Evolutionary conservation across 2,329 filamentous ascomycete species (phyloP).

Genomic region (Cadophora luteo-olivacea): DNA sequence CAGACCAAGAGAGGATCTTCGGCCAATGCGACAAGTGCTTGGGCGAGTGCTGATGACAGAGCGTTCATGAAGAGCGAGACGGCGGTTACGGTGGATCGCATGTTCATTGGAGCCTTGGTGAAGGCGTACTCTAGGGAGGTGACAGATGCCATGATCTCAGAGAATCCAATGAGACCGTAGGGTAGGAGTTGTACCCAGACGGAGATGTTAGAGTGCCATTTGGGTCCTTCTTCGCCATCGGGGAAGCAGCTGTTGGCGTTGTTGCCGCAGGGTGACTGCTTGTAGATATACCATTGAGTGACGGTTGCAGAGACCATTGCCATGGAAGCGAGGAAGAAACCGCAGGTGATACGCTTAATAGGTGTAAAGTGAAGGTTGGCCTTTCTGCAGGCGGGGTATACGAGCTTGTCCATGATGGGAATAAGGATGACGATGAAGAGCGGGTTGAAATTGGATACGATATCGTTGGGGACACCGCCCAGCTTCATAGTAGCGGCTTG

Average conservation of each 20-base stretch:
- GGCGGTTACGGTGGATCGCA: constrained; percentile 68
- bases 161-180: constrained; percentile 60
- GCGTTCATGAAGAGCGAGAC: constrained; percentile 64
- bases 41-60: constrained; percentile 57
- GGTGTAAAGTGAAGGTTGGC: constrained; percentile 61
- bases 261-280: constrained; percentile 59
- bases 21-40: constrained; percentile 51
- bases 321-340: constrained; percentile 58
- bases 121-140: constrained; percentile 76
- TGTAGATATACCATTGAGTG: constrained; percentile 64
- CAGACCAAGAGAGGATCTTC: constrained; percentile 51
- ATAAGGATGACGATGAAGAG: constrained; percentile 65
- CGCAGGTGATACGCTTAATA: constrained; percentile 62
- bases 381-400: constrained; percentile 64
- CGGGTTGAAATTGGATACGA: constrained; percentile 65
- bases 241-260: constrained; percentile 51
- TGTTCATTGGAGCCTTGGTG: constrained; percentile 73
- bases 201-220: constrained; percentile 48
- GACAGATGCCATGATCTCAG: constrained; percentile 70
- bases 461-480: constrained; percentile 62
- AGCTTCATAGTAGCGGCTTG: constrained; percentile 62
- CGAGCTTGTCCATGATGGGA: constrained; percentile 55
- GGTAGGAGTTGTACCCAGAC: constrained; percentile 60
- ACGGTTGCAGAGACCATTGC: constrained; percentile 63
- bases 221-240: constrained; percentile 38